Conservation (phyloP, 2,329 filamentous ascomycete genomes). For the Neoascochyta sp. region DNA sequence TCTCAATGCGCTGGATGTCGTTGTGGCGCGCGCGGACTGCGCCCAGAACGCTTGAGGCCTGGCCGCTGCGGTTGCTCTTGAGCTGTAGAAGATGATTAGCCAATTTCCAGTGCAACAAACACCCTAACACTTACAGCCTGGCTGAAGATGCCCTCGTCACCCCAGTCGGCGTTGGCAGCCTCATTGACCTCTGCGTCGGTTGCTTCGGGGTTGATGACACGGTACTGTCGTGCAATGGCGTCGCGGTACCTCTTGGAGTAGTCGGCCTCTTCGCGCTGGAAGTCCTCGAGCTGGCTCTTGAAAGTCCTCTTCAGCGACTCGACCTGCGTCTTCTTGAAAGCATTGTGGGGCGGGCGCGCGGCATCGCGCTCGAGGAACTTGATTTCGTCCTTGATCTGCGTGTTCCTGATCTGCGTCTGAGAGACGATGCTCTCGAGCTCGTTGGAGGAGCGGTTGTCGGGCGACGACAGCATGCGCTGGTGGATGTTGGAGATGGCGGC, state of each 20-base stretch:
- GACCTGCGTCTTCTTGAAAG: slow-evolving; percentile 67
- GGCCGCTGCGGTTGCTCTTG: slow-evolving; percentile 68
- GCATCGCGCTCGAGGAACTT: slow-evolving; percentile 70
- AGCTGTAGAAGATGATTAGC: slow-evolving; percentile 51
- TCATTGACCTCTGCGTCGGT: slow-evolving; percentile 67
- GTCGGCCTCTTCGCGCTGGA: slow-evolving; percentile 66
- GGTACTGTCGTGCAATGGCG: slow-evolving; percentile 75
- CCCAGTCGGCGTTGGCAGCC: slow-evolving; percentile 68
- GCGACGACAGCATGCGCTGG: slow-evolving; percentile 65
- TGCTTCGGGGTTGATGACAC: slow-evolving; percentile 79
- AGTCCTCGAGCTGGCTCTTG: slow-evolving; percentile 66
- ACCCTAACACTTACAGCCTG: slow-evolving; percentile 67
- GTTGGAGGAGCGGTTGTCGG: slow-evolving; percentile 51
- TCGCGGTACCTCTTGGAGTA: slow-evolving; percentile 71
- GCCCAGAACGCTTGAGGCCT: slow-evolving; percentile 69
- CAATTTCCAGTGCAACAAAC: background rate
- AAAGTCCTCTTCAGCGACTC: slow-evolving; percentile 68
- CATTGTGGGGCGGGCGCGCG: slow-evolving; percentile 59
- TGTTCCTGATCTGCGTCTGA: slow-evolving; percentile 68
- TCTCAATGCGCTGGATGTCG: slow-evolving; percentile 76
- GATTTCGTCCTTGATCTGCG: slow-evolving; percentile 74
- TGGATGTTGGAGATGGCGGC: slow-evolving; percentile 66
- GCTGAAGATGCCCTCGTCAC: slow-evolving; percentile 77
- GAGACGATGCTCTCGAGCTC: slow-evolving; percentile 66
- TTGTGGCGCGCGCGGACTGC: slow-evolving; percentile 79